phyloP scores from a whole-genome alignment of 306 rosid species.

The Vigna angularis region DNA sequence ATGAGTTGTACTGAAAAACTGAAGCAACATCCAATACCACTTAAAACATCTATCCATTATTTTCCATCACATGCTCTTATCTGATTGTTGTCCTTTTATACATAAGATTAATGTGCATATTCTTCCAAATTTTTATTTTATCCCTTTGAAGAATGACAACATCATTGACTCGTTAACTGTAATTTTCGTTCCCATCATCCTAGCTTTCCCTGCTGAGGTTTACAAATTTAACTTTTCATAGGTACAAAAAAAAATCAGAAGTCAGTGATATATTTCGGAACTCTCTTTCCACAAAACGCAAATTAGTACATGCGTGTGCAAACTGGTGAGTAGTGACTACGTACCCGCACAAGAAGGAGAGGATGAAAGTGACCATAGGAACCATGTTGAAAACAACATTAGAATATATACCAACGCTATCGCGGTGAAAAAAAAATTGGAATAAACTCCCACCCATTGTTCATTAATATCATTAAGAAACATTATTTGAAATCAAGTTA shows the following conservation, averaged over 20 bases:
- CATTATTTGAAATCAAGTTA: too few species aligned
- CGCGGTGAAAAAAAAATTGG: neutral
- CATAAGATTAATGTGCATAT: neutral
- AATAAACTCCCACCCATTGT: neutral
- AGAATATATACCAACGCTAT: neutral
- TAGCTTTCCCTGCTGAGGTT: neutral
- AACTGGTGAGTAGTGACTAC: too few species aligned
- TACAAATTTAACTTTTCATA: neutral
- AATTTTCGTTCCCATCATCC: neutral
- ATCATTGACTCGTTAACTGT: neutral
- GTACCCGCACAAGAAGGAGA: neutral
- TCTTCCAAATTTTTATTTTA: neutral
- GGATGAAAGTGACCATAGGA: neutral
- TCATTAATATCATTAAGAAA: neutral
- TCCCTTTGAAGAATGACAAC: neutral
- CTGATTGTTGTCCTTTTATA: neutral
- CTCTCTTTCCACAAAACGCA: neutral
- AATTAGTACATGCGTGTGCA: too few species aligned
- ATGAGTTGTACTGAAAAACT: neutral
- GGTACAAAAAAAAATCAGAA: neutral
- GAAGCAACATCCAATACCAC: neutral
- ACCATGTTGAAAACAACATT: neutral
- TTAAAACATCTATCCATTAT: neutral
- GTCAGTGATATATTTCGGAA: neutral
- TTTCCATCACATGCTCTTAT: neutral